Conservation (phyloP, 2,329 filamentous ascomycete species). For the Xylaria polymorpha region DNA sequence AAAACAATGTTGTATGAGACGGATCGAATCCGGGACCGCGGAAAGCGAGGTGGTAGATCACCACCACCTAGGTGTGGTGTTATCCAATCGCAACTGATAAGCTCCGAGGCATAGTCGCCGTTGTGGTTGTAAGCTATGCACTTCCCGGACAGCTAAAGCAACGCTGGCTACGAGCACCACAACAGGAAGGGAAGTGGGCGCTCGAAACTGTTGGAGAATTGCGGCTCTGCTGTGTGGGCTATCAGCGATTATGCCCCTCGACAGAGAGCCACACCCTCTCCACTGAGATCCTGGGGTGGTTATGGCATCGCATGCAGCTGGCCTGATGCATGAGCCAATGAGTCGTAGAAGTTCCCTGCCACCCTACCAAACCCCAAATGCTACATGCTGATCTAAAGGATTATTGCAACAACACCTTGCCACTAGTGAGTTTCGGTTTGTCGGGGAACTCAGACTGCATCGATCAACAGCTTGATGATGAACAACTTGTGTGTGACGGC, state of each 20-base stretch:
- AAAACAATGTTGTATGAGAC: constrained; percentile 43
- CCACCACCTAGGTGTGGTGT: constrained; percentile 10
- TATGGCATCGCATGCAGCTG: constrained; percentile 20
- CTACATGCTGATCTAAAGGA: constrained; percentile 33
- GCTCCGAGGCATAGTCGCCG: neutral
- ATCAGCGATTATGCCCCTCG: constrained; percentile 29
- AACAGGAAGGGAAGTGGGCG: constrained; percentile 18
- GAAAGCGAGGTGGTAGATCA: constrained; percentile 18
- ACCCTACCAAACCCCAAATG: constrained; percentile 23
- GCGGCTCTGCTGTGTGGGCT: constrained; percentile 39
- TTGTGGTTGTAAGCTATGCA: constrained; percentile 16
- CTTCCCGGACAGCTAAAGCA: constrained; percentile 14
- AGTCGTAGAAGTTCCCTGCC: constrained; percentile 15
- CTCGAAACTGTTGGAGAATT: constrained; percentile 22
- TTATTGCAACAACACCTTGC: constrained; percentile 24
- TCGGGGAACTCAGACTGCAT: constrained; percentile 21
- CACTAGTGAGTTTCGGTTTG: constrained; percentile 27
- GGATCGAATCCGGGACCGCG: constrained; percentile 35
- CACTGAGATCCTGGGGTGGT: constrained; percentile 15
- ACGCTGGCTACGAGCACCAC: constrained; percentile 23
- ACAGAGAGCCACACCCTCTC: constrained; percentile 24
- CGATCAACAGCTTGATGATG: constrained; percentile 22
- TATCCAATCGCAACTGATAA: constrained; percentile 23
- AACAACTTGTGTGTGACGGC: constrained; percentile 9
- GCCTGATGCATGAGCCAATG: constrained; percentile 29